Base-by-base conservation (phyloP, 352 stramenopile species). In the Globisporangium nagaii region DNA sequence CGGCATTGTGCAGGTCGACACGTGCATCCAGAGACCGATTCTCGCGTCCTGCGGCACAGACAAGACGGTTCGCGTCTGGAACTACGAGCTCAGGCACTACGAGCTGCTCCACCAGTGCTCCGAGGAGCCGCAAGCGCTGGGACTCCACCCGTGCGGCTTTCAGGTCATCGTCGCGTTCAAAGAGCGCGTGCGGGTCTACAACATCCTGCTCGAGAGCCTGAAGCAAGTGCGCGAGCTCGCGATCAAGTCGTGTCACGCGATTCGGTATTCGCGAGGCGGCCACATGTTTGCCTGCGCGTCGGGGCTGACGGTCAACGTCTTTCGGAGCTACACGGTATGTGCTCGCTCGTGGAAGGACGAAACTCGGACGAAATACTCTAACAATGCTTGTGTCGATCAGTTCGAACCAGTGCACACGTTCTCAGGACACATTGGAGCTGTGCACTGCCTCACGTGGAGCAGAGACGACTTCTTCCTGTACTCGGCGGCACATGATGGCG, bases 61-160 rank as follows among this genome's bases (percentile, higher is more conserved):
- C 65, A 86, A 86, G 39, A 93, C 79, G 2, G 63, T 97, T 15
- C 72, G 89, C 30, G 59, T 97, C 11, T 97, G 90, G 90, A 96
- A 97, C 58, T 93, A 87, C 41, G 70, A 88, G n/a, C 30, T 80
- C 4, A 50, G 53, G 15, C 43, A 68, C 15, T 91, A 89, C 51
- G 83, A 93, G 30, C 52, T 93, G 1, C 56, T 86, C 17, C 73
- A 86, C 17, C 58, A 74, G 12, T 87, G 76, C 25, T 59, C 70
- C 0, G 83, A 93, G 30, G 83, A 93, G 56, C 83, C 80, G 2
- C 68, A 60, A 1, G 74, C 79, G 2, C 36, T 93, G 20, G 70
- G 69, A 10, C 62, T 93, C 8, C 83, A 93, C 47, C 80, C 83
- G 2, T 74, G 76, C 15, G 83, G 83, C 2, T 91, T 88, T 28